Conservation (phyloP, 148 eudicot genomes). For the Fagopyrum homotropicum region DNA sequence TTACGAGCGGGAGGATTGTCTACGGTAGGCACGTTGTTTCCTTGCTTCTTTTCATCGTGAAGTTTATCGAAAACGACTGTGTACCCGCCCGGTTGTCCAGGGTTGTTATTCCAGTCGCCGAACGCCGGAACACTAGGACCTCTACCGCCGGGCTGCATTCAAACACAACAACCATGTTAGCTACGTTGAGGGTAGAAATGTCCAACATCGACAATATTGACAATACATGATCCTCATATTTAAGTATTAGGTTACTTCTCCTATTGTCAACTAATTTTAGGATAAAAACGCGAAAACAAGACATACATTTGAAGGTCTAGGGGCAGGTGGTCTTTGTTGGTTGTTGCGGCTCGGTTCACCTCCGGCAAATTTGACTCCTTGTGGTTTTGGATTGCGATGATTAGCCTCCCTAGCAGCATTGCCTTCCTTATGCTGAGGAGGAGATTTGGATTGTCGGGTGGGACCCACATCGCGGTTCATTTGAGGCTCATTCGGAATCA, state of each 20-base stretch:
- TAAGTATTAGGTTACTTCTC: too few species aligned
- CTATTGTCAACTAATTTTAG: too few species aligned
- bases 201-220: too few species aligned
- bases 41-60: conserved; percentile 7
- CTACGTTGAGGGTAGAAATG: too few species aligned
- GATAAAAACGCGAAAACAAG: too few species aligned
- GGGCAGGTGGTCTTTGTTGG: background rate
- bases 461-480: conserved; percentile 5
- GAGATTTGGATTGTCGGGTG: background rate
- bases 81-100: conserved; percentile 2
- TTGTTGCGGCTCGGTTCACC: background rate
- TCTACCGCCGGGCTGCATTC: background rate
- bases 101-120: conserved; percentile 1
- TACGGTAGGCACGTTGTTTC: background rate
- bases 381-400: background rate
- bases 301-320: background rate
- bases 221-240: too few species aligned
- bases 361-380: background rate
- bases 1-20: background rate
- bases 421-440: background rate
- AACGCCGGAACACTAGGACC: background rate
- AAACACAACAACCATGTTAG: background rate
- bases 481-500: background rate
- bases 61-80: conserved; percentile 1
- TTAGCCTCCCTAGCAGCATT: background rate